A percentile compares a stretch with the other conserved stretches of the same genome.
Evolutionary conservation across 2,329 filamentous ascomycete species (phyloP).

Genomic region (Aspergillus awamori): DNA sequence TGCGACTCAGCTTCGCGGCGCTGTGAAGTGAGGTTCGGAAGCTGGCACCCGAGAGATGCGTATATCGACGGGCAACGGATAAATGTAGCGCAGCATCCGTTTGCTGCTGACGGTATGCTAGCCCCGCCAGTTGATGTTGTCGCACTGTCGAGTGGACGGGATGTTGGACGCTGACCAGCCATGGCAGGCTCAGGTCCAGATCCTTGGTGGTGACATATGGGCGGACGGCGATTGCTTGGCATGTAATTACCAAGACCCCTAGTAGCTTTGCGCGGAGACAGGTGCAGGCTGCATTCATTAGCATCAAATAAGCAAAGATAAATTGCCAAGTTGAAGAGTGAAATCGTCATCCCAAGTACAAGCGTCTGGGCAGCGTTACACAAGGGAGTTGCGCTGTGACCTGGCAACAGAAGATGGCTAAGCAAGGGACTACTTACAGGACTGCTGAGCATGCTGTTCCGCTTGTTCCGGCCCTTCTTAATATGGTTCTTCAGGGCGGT

Average conservation of each 20-base stretch:
- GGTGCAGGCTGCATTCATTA: conserved; percentile 44
- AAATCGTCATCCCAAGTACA: conserved; percentile 16
- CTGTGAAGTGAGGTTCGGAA: conserved; percentile 13
- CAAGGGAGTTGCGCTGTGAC: conserved; percentile 21
- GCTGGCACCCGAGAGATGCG: conserved; percentile 17
- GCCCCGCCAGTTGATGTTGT: conserved; percentile 14
- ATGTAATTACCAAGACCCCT: conserved; percentile 23
- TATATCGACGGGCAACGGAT: conserved; percentile 13
- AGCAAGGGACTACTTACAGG: conserved; percentile 67
- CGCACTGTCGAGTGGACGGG: conserved; percentile 14
- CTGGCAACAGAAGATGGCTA: conserved; percentile 25
- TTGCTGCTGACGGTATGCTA: conserved; percentile 14
- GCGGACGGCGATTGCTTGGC: conserved; percentile 25
- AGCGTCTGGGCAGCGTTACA: conserved; percentile 28
- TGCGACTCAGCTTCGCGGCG: conserved; percentile 14
- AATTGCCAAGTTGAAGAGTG: conserved; percentile 1
- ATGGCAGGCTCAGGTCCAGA: conserved; percentile 16
- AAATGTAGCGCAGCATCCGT: conserved; percentile 12
- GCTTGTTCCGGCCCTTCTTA: conserved; percentile 94
- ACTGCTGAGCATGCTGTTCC: conserved; percentile 93
- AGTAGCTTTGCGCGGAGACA: conserved; percentile 52
- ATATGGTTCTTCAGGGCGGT: conserved; percentile 97
- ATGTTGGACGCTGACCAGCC: conserved; percentile 13
- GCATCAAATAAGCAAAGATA: conserved; percentile 14
- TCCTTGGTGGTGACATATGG: conserved; percentile 27